Evolutionary conservation across 306 rosid species (phyloP).

Genomic region (Begonia masoniana): DNA sequence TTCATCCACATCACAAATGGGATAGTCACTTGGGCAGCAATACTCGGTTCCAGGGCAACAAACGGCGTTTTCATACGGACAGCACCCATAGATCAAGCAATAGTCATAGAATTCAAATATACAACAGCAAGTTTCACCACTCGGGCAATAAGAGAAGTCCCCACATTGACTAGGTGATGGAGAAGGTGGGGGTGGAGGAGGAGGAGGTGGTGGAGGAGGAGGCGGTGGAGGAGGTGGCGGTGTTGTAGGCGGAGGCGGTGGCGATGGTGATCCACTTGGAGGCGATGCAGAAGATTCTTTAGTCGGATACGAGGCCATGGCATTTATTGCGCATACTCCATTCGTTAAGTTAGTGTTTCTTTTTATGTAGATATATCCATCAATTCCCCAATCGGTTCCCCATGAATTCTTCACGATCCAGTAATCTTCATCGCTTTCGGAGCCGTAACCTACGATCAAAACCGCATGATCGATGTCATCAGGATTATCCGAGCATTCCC

Average conservation of each 20-base stretch:
- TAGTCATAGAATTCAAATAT: slow-evolving; percentile 12
- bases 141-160: slow-evolving; percentile 42
- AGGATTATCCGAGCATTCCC: slow-evolving; percentile 59
- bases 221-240: slow-evolving; percentile 22
- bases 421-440: slow-evolving; percentile 53
- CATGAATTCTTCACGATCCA: slow-evolving; percentile 86
- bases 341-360: slow-evolving; percentile 40
- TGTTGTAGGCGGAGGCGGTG: slow-evolving; percentile 36
- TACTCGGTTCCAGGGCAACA: slow-evolving; percentile 55
- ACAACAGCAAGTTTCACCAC: slow-evolving; percentile 67
- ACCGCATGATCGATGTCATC: slow-evolving; percentile 65
- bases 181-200: slow-evolving; percentile 25
- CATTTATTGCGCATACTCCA: slow-evolving; percentile 69
- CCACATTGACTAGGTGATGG: slow-evolving; percentile 67
- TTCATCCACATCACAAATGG: slow-evolving; percentile 45
- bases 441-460: slow-evolving; percentile 61
- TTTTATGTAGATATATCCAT: slow-evolving; percentile 50
- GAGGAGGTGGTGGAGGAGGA: slow-evolving; percentile 30
- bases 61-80: slow-evolving; percentile 52
- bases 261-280: slow-evolving; percentile 33
- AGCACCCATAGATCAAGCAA: slow-evolving; percentile 60
- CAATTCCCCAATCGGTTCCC: slow-evolving; percentile 68
- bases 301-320: slow-evolving; percentile 72
- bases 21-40: slow-evolving; percentile 65
- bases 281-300: slow-evolving; percentile 43